Evolutionary conservation across 2,329 filamentous ascomycete genomes (phyloP), one percentile per base, ranked within the genome.

Genomic region (Ophiostoma sp.): DNA sequence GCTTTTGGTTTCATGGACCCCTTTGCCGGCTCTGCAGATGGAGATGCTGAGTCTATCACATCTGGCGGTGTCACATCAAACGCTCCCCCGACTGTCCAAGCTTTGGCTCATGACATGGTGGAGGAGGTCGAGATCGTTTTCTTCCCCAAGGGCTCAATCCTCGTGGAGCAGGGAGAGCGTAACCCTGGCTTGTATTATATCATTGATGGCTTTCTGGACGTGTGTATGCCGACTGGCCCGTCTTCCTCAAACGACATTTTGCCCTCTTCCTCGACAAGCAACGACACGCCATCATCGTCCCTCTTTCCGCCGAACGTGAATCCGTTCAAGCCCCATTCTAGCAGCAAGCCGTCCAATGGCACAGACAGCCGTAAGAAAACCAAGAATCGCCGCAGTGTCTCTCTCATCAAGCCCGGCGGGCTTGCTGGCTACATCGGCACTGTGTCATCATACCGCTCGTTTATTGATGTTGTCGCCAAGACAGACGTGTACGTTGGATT

Each of bases 401-500:
- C 93, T 67, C 81, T 98, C 73, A 93, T 97, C 72, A 99, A 97
- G 75, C 95, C 95, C 3, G 95, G 95, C 65, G 93, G 93, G 0
- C 84, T 99, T 47, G 94, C 95, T 66, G 96, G 95, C 0, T 99
- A 99, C 74, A 87, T 98, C 44, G 93, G 95, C 5, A 95, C 93
- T 0, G 89, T 99, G 18, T 97, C 95, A 2, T 97, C 93, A 0
- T 97, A 97, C 76, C 84, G 95, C 40, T 99, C 95, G 0, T 97
- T 98, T 76, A 95, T 97, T 27, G 94, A 98, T 75, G 93, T 99
- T 1, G 90, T 94, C 49, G 96, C 95, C 3, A 98, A 98, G 79
- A 99, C 96, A 0, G 95, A 99, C 78, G 95, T 98, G 2, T 98
- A 97, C 74, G 95, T 99, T 14, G 95, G 95, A 0, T 99, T 99